These are phyloP conservation scores for Dentipellis sp. DNA, from an alignment of 768 basidiomycete species.

Conservation along the genomic window DNA sequence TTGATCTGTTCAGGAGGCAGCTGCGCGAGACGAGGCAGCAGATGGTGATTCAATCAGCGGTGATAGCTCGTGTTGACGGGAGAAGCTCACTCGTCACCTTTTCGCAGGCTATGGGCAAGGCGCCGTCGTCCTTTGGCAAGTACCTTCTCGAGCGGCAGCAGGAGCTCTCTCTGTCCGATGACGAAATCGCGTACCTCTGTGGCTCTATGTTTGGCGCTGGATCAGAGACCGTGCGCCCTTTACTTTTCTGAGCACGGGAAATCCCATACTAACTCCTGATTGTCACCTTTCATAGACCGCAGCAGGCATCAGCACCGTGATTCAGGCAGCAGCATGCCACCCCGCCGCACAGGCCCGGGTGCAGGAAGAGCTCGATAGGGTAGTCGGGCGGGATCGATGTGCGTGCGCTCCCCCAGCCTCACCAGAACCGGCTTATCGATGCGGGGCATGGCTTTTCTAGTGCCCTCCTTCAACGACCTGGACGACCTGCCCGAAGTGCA, in stretches of 20 bases:
- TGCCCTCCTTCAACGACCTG: constrained; percentile 32
- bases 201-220: constrained; percentile 37
- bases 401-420: constrained; percentile 3
- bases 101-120: constrained; percentile 18
- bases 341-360: constrained; percentile 26
- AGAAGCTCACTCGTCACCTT: not conserved
- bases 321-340: constrained; percentile 29
- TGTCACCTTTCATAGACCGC: constrained; percentile 18
- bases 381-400: constrained; percentile 28
- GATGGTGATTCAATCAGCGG: constrained; percentile 17
- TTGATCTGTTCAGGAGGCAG: constrained; percentile 23
- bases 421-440: not conserved
- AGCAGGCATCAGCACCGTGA: constrained; percentile 17
- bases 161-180: constrained; percentile 22
- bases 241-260: not conserved
- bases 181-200: constrained; percentile 30
- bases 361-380: constrained; percentile 27
- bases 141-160: constrained; percentile 28
- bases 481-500: constrained; percentile 26
- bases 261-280: not conserved
- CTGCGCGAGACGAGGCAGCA: constrained; percentile 20
- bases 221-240: constrained; percentile 26
- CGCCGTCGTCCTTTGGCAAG: constrained; percentile 25
- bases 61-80: not conserved
- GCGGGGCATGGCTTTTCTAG: constrained; percentile 13